Percentiles rank a stretch among this genome's conserved stretches.
These are phyloP conservation scores for Keithomyces neogunnii DNA, from an alignment of 2,329 filamentous ascomycete species.

Conservation along the genomic window DNA sequence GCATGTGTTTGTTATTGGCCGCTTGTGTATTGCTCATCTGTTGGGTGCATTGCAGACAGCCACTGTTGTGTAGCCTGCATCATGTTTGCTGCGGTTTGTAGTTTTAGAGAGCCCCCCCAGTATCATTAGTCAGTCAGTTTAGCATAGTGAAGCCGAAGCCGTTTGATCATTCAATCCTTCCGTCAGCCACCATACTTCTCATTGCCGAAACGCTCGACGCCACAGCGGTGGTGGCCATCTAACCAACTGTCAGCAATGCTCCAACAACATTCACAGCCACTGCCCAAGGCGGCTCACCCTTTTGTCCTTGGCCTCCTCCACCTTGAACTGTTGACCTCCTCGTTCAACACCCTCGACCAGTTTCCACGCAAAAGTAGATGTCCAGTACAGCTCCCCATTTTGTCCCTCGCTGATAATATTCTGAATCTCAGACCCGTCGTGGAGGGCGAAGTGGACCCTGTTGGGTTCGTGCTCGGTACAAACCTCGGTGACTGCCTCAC, in stretches of 20 bases:
- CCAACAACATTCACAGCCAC: neutral
- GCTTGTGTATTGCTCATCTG: too few species aligned
- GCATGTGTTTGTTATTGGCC: too few species aligned
- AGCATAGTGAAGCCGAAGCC: too few species aligned
- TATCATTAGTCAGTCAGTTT: too few species aligned
- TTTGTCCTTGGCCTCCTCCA: conserved; percentile 13
- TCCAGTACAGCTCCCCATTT: conserved; percentile 19
- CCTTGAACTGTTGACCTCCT: conserved; percentile 12
- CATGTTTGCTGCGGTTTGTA: too few species aligned
- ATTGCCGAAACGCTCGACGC: conserved; percentile 17
- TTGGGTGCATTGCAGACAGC: too few species aligned
- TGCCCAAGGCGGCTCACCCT: conserved; percentile 10
- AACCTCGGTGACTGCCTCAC: conserved; percentile 15
- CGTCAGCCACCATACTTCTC: conserved; percentile 14
- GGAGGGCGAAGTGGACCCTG: conserved; percentile 21
- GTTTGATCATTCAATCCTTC: conserved; percentile 3
- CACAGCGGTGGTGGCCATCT: conserved; percentile 19
- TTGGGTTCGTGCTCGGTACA: conserved; percentile 20
- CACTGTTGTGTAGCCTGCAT: too few species aligned
- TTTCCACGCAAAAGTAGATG: conserved; percentile 24
- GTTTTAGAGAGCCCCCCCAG: too few species aligned
- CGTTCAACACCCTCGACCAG: conserved; percentile 11
- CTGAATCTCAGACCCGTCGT: conserved; percentile 21
- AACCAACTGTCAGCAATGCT: neutral
- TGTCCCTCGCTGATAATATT: conserved; percentile 21